phyloP scores from a whole-genome alignment of 768 basidiomycete species.

The Naganishia onofrii region DNA sequence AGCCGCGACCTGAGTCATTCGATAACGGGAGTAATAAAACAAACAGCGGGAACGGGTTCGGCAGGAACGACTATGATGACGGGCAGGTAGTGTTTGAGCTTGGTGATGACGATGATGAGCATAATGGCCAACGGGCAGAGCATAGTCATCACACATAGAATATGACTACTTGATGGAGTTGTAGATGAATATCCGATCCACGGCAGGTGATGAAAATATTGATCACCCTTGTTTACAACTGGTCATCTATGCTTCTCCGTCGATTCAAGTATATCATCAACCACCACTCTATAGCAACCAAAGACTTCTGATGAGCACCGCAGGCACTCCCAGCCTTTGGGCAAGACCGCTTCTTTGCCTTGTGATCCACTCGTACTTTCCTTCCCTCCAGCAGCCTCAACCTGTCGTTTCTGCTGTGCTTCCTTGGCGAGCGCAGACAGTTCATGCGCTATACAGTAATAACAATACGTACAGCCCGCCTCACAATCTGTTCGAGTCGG shows the following conservation, averaged over 20 bases:
- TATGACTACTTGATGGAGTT: neutral
- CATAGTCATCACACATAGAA: slow-evolving; percentile 18
- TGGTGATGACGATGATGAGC: slow-evolving; percentile 58
- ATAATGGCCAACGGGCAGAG: slow-evolving; percentile 39
- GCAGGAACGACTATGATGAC: slow-evolving; percentile 42
- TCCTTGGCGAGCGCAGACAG: slow-evolving; percentile 63
- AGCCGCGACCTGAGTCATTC: slow-evolving; percentile 44
- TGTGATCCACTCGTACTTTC: neutral
- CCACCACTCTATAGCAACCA: slow-evolving; percentile 62
- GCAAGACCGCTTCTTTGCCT: slow-evolving; percentile 44
- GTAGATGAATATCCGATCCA: neutral
- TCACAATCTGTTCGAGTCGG: slow-evolving; percentile 58
- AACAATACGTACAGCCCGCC: slow-evolving; percentile 86
- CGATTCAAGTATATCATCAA: slow-evolving; percentile 49
- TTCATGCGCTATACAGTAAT: slow-evolving; percentile 82
- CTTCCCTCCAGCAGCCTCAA: slow-evolving; percentile 8
- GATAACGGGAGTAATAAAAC: neutral
- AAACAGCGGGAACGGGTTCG: slow-evolving; percentile 30
- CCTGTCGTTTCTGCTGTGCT: slow-evolving; percentile 17
- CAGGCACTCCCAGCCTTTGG: slow-evolving; percentile 74
- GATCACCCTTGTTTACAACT: neutral
- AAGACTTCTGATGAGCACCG: slow-evolving; percentile 69
- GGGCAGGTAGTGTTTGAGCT: slow-evolving; percentile 56
- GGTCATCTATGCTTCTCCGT: slow-evolving; percentile 47
- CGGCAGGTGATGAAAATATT: neutral